These are phyloP conservation scores for Sequoiadendron giganteum DNA, from an alignment of 75 land plant species.

Conservation along the genomic window DNA sequence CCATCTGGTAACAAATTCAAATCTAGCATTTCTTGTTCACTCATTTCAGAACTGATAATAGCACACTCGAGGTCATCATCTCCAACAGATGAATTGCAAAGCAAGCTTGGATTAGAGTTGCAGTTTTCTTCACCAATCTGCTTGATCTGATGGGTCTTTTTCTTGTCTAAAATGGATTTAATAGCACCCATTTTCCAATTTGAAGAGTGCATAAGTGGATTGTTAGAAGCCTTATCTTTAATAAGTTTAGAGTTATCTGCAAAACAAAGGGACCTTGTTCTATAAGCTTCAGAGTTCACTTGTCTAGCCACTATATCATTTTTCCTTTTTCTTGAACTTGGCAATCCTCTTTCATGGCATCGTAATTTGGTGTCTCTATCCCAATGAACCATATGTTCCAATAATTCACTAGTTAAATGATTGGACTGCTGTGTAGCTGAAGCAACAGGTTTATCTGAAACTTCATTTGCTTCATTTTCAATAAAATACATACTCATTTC, in stretches of 20 bases:
- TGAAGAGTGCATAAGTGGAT: neutral
- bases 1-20: neutral
- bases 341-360: neutral
- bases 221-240: neutral
- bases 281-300: neutral
- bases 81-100: neutral
- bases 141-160: neutral
- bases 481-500: neutral
- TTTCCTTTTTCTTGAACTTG: too few relatives aligned
- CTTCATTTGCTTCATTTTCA: conserved; percentile 6
- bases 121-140: neutral
- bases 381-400: neutral
- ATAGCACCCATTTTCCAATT: neutral
- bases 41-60: neutral
- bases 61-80: neutral
- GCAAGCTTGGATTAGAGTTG: neutral
- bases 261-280: neutral
- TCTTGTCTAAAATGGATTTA: neutral
- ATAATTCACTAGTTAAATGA: neutral
- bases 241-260: neutral
- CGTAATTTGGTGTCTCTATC: neutral
- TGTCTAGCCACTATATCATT: neutral
- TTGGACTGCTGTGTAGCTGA: neutral
- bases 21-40: neutral
- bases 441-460: neutral